These are phyloP conservation scores for Stevia rebaudiana DNA, from an alignment of 140 eudicot genomes.

Conservation along the genomic window DNA sequence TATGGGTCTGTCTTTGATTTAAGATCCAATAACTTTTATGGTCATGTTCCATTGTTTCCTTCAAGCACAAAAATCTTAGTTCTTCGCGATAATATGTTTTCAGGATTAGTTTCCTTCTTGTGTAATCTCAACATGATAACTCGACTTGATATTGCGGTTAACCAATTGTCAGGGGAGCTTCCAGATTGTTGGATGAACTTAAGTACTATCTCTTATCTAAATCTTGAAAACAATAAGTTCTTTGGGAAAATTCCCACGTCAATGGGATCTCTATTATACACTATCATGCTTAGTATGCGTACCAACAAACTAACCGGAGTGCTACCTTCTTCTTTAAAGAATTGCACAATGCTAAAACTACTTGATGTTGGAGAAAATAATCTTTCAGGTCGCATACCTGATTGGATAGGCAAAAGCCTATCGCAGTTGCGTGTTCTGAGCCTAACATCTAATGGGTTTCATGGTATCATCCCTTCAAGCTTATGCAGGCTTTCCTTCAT, in stretches of 20 bases:
- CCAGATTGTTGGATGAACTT: conserved; percentile 37
- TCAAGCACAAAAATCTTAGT: neutral
- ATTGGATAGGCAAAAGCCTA: conserved; percentile 29
- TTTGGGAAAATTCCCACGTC: neutral
- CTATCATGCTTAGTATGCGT: conserved; percentile 13
- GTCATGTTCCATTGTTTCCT: neutral
- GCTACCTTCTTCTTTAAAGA: conserved; percentile 27
- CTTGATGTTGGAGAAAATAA: conserved; percentile 31
- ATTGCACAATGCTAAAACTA: conserved; percentile 2
- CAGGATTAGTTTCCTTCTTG: too few species aligned
- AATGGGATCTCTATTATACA: conserved; percentile 15
- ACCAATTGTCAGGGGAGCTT: conserved; percentile 34
- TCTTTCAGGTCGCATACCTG: conserved; percentile 25
- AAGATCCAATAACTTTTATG: neutral
- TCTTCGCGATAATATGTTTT: neutral
- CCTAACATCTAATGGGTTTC: neutral
- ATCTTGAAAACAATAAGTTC: conserved; percentile 23
- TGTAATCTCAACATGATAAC: neutral
- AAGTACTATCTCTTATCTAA: neutral
- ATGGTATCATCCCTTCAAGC: neutral
- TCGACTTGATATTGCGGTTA: conserved; percentile 24
- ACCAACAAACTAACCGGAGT: conserved; percentile 25
- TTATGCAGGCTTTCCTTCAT: neutral
- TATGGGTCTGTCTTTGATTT: neutral
- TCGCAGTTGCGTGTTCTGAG: neutral